Percentiles rank a stretch among this genome's conserved stretches.
Conservation (phyloP, 306 rosid species). For the Rosa persica region DNA sequence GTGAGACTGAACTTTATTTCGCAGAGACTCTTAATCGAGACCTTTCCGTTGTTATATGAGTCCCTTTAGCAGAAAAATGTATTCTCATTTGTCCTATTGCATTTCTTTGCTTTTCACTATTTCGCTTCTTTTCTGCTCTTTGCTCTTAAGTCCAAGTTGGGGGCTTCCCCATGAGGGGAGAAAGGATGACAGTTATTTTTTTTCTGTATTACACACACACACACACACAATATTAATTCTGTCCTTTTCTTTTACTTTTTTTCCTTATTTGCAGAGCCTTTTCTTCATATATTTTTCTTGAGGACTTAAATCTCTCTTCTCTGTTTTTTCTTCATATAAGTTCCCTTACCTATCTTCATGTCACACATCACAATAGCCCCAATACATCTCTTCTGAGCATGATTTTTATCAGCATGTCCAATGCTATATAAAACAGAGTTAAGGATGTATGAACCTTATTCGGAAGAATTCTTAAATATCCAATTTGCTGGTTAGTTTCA, state of each 20-base stretch:
- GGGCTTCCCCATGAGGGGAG: neutral
- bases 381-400: conserved; percentile 2
- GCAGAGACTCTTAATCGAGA: neutral
- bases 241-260: conserved; percentile 24
- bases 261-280: conserved; percentile 20
- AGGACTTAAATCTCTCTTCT: conserved; percentile 1
- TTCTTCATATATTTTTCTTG: conserved; percentile 13
- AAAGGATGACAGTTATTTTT: conserved; percentile 1
- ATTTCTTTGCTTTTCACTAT: neutral
- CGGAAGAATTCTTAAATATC: conserved; percentile 13
- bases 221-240: conserved; percentile 2
- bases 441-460: conserved; percentile 6
- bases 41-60: conserved; percentile 7
- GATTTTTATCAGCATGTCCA: neutral
- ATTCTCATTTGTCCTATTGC: neutral
- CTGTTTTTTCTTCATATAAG: neutral
- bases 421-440: neutral
- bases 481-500: conserved; percentile 24
- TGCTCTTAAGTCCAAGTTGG: conserved; percentile 6
- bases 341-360: conserved; percentile 9
- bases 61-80: neutral
- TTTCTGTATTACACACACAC: neutral
- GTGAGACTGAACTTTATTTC: neutral
- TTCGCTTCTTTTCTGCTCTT: conserved; percentile 11
- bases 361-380: conserved; percentile 27